Conservation (phyloP, 176 grass and related monocot genomes). For the Hordeum vulgare region MorexV3_pseudomolecules_assembly NC_058518.1:465524465-465524964, state of each 20-base stretch:
- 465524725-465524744: conserved; percentile 28
- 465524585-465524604: background rate
- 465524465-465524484: conserved; percentile 4
- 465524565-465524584: background rate
- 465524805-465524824: background rate
- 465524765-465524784: background rate
- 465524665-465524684: conserved; percentile 17
- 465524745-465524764: too few relatives aligned
- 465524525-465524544: too few relatives aligned
- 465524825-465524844: background rate
- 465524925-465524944: background rate
- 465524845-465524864: background rate
- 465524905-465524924: background rate
- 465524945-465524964: background rate
- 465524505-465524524: background rate
- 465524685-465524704: too few relatives aligned
- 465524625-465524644: background rate
- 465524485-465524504: conserved; percentile 18
- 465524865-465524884: background rate
- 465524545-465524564: background rate
- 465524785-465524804: background rate
- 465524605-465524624: background rate
- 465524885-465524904: background rate
- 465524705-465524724: background rate
- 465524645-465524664: background rate